A percentile compares a stretch with the other conserved stretches of the same genome.
Evolutionary conservation across 2,329 filamentous ascomycete species (phyloP).

Genomic region (Trichoderma sp.): DNA sequence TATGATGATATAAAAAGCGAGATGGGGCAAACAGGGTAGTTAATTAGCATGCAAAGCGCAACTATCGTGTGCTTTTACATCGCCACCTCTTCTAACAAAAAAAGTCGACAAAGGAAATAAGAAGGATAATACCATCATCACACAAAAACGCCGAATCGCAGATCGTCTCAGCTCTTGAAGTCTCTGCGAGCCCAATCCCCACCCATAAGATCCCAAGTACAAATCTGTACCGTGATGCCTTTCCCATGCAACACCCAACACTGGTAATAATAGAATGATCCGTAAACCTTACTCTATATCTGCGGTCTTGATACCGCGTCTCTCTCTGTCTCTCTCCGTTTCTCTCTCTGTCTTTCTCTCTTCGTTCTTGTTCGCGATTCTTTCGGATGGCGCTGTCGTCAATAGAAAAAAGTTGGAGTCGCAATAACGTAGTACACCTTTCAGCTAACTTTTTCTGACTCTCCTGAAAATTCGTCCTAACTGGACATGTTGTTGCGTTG

Average conservation of each 20-base stretch:
- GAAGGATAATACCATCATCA: neutral
- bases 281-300: neutral
- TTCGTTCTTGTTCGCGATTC: neutral
- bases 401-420: neutral
- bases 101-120: neutral
- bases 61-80: neutral
- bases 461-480: constrained; percentile 1
- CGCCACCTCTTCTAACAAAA: neutral
- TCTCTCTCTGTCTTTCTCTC: neutral
- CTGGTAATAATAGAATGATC: neutral
- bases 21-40: neutral
- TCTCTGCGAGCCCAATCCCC: constrained; percentile 38
- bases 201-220: constrained; percentile 28
- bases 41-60: neutral
- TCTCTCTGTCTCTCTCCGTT: neutral
- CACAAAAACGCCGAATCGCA: constrained; percentile 33
- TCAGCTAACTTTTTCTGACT: neutral
- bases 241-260: constrained; percentile 18
- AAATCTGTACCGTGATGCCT: neutral
- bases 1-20: neutral
- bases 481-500: constrained; percentile 24
- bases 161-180: constrained; percentile 60
- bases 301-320: neutral
- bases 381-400: neutral
- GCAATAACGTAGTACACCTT: neutral